Base-by-base conservation (phyloP, 306 rosid genomes). In the Vigna trinervia region DNA sequence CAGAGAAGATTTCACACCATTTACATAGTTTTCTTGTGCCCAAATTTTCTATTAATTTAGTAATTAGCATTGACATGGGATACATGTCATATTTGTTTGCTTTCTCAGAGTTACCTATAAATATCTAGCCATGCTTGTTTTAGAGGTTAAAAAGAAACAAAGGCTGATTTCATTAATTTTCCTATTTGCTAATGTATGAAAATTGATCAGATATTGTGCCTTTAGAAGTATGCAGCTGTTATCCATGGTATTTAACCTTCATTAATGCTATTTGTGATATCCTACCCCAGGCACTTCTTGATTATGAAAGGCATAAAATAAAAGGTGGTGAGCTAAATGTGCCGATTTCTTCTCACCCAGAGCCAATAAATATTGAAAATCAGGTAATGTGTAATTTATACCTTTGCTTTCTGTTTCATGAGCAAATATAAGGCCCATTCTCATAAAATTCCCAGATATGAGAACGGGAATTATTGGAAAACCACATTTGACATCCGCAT, bases 301-400 rank as follows among this genome's bases (percentile, higher is more conserved):
- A 92, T 87, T 96, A 92, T 74, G 99, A 92, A 88, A 92, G 93
- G 83, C 90, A 96, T 85, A 89, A 88, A 75, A 83, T 85, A 72
- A 78, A 71, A 60, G 97, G 98, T 57, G 92, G 89, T 43, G 94
- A 91, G 78, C 90, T 91, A 83, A 83, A 54, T 80, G 89, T 87
- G 23, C 94, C 98, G 48, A 74, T 92, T 80, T 83, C 89, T 82
- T 81, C 97, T 69, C 89, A 72, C 17, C 79, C 98, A 39, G 96
- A 92, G 87, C 91, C 96, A 53, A 73, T 81, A 64, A 95, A 63
- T 78, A 60, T 84, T 62, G 96, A 96, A 85, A 89, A 87, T 81
- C 97, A 76, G 97, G 99, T 92, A 85, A 68, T 69, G 19, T 38
- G 58, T 56, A 34, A 71, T 75, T 77, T 77, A 20, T 77, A 30